phyloP scores from a whole-genome alignment of 768 basidiomycete genomes.

The Panaeolus papilionaceus region DNA sequence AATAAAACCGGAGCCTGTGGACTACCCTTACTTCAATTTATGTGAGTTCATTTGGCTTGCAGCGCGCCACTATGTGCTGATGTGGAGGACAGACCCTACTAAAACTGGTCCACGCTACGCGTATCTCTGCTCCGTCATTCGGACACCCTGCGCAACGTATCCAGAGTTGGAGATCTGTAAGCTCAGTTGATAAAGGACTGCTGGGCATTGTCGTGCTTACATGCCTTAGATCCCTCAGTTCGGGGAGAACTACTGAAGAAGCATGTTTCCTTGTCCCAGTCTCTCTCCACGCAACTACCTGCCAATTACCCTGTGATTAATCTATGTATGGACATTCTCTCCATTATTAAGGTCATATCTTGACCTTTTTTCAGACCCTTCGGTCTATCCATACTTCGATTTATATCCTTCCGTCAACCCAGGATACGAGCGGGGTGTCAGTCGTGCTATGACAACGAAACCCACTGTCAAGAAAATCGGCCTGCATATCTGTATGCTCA shows the following conservation, averaged over 20 bases:
- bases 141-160: conserved; percentile 24
- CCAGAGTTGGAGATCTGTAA: conserved; percentile 30
- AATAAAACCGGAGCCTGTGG: not conserved
- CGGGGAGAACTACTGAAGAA: not conserved
- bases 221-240: not conserved
- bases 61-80: not conserved
- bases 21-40: conserved; percentile 24
- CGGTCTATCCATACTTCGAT: conserved; percentile 21
- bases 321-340: conserved; percentile 20
- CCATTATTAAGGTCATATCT: not conserved
- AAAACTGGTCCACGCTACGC: conserved; percentile 18
- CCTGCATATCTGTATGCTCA: not conserved
- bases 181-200: not conserved
- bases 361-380: conserved; percentile 17
- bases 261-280: not conserved
- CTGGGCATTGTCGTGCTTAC: not conserved
- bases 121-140: conserved; percentile 20
- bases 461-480: not conserved
- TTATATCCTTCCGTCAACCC: conserved; percentile 6
- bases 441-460: not conserved
- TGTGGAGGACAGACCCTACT: conserved; percentile 23
- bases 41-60: conserved; percentile 20
- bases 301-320: conserved; percentile 22
- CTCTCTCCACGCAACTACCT: not conserved
- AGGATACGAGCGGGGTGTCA: not conserved